phyloP scores from a whole-genome alignment of 352 stramenopile genomes.

The Halophytophthora polymorphica region DNA sequence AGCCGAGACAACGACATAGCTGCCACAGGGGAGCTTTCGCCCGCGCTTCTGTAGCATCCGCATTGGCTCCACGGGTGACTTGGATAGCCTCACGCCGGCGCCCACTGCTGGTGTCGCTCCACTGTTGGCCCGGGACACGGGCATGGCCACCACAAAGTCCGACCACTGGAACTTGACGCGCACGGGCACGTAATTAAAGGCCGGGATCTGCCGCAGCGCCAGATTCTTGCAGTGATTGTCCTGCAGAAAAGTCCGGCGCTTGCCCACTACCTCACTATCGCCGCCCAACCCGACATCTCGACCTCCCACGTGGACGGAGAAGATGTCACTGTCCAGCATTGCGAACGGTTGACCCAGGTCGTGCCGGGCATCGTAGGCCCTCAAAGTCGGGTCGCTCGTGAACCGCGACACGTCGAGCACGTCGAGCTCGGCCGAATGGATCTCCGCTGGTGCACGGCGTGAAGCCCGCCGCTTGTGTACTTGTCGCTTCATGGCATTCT shows the following conservation, averaged over 20 bases:
- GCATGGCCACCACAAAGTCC: constrained; percentile 63
- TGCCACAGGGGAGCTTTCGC: constrained; percentile 47
- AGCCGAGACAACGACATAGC: constrained; percentile 64
- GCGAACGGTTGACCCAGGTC: constrained; percentile 50
- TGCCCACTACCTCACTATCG: constrained; percentile 43
- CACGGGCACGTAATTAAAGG: constrained; percentile 67
- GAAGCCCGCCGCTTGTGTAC: constrained; percentile 28
- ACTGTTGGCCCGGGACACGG: constrained; percentile 25
- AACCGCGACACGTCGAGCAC: constrained; percentile 27
- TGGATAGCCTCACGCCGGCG: constrained; percentile 11
- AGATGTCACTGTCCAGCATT: constrained; percentile 50
- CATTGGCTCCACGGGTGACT: constrained; percentile 54
- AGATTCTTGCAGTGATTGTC: constrained; percentile 61
- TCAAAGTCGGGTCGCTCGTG: constrained; percentile 32
- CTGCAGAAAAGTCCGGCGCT: constrained; percentile 61
- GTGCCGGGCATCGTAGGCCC: constrained; percentile 55
- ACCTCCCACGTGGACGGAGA: constrained; percentile 45
- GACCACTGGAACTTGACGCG: constrained; percentile 73
- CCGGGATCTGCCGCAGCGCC: constrained; percentile 48
- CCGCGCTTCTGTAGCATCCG: constrained; percentile 56
- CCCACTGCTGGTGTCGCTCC: constrained; percentile 4
- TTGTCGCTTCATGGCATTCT: constrained; percentile 25
- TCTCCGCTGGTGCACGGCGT: constrained; percentile 18
- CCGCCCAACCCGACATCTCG: constrained; percentile 45
- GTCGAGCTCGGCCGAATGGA: constrained; percentile 18